These are phyloP conservation scores for Fusarium miscanthi DNA, from an alignment of 2,329 filamentous ascomycete species.

Conservation along the genomic window DNA sequence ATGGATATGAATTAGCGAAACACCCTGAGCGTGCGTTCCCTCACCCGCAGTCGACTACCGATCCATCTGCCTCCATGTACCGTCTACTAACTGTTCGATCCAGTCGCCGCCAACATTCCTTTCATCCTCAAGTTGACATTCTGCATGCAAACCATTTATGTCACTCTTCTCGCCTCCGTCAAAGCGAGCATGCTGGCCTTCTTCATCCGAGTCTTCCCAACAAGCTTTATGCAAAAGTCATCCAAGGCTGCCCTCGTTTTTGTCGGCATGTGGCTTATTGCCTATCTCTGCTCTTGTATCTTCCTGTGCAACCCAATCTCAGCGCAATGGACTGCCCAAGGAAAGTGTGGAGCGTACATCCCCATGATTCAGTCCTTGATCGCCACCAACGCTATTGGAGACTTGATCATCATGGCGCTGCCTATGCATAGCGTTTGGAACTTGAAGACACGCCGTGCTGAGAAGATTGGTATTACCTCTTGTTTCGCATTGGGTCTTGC, in stretches of 20 bases:
- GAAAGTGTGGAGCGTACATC: constrained; percentile 50
- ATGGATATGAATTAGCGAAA: constrained; percentile 35
- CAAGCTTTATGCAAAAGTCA: constrained; percentile 40
- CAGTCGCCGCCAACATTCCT: constrained; percentile 38
- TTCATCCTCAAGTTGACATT: constrained; percentile 46
- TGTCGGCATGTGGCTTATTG: constrained; percentile 55
- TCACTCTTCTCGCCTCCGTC: constrained; percentile 40
- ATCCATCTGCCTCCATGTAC: too few species aligned
- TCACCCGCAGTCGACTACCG: neutral
- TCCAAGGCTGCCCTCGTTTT: constrained; percentile 51
- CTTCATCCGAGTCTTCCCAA: constrained; percentile 46
- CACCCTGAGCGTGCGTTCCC: constrained; percentile 36
- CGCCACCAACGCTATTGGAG: constrained; percentile 52
- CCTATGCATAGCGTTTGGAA: constrained; percentile 54
- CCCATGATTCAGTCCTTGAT: constrained; percentile 53
- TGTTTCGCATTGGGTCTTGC: constrained; percentile 52
- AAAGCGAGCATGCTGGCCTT: constrained; percentile 46
- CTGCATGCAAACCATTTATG: constrained; percentile 44
- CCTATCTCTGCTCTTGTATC: constrained; percentile 53
- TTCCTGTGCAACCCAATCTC: constrained; percentile 60
- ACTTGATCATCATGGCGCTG: constrained; percentile 52
- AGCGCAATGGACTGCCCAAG: constrained; percentile 55
- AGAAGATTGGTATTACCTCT: constrained; percentile 53
- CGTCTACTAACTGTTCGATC: neutral
- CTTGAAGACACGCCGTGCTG: constrained; percentile 50